Base-by-base conservation (phyloP, 768 basidiomycete genomes). In the Melanogaster broomeanus region DNA sequence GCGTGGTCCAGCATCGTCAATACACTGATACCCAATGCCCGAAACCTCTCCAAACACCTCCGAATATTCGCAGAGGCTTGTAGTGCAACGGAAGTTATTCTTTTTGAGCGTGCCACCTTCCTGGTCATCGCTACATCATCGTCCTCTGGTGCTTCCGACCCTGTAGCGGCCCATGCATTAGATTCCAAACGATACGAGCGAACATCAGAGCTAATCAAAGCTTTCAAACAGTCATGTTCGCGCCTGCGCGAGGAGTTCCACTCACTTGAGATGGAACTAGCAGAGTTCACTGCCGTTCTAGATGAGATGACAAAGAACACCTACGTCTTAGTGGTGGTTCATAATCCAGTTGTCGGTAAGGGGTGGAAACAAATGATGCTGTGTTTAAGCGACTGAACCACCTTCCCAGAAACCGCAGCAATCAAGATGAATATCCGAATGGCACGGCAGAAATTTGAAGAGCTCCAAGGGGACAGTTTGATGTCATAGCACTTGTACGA, bases 1-100 rank as follows among this genome's bases (percentile, higher is more conserved):
- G 97, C 97, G 18, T 98, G 97, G 97, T 98, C 97, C 18, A 87
- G 85, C 57, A 96, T 99, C 53, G 94, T 99, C 15, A 93, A 97
- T 64, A 93, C 93, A 15, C 79, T 99, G 59, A 96, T 98, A 51
- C 97, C 97, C 4, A 98, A 98, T 58, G 92, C 92, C 31, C 74
- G 84, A n/a, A 84, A 93, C 40, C 86, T 99, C 35, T 85, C 88
- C 2, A 85, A 80, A 56, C 94, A 98, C 60, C 82, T 99, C 16
- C 81, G 85, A 7, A 90, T 85, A 44, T 89, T 98, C 53, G 90
- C 94, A 13, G 78, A 84, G 42, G 85, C 93, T 1, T 94, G 93
- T 66, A 87, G 82, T 56, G 94, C 95, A 6, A 90, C 89, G 0
- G 97, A 99, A 70, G 92, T 93, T 51, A 87, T 98, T 61, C 82